A percentile compares a stretch with the other conserved stretches of the same genome.
These are phyloP conservation scores for Jatropha podagrica DNA, from an alignment of 441 rosid genomes.

Conservation along the genomic window DNA sequence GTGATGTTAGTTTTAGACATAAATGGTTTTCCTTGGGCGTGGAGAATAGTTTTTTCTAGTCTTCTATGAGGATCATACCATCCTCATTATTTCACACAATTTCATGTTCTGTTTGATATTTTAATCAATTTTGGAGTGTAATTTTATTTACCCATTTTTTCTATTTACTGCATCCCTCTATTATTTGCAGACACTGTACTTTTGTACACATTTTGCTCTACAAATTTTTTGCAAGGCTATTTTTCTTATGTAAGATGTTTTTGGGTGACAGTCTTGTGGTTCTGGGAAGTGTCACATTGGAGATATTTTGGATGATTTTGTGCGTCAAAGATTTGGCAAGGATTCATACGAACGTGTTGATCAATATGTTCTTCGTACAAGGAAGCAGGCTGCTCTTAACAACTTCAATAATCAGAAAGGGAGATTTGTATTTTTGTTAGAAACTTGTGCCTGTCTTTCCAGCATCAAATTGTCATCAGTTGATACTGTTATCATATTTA, in stretches of 20 bases:
- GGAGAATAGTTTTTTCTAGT: background rate
- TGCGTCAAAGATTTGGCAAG: conserved; percentile 75
- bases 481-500: conserved; percentile 68
- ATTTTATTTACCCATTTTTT: background rate
- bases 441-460: conserved; percentile 75
- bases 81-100: background rate
- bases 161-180: background rate
- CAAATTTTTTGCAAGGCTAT: background rate
- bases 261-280: conserved; percentile 55
- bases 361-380: conserved; percentile 39
- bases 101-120: background rate
- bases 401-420: conserved; percentile 69
- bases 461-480: conserved; percentile 76
- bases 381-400: conserved; percentile 58
- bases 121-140: background rate
- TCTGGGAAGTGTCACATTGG: conserved; percentile 56
- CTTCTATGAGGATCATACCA: background rate
- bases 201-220: background rate
- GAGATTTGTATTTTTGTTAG: conserved; percentile 82
- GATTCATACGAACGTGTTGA: conserved; percentile 83
- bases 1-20: background rate
- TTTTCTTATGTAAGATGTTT: conserved; percentile 13
- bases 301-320: conserved; percentile 85
- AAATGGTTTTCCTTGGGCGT: background rate
- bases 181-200: background rate